A percentile compares a stretch with the other conserved stretches of the same genome.
These are phyloP conservation scores for Coemansia sp. DNA, from an alignment of 192 early-diverging fungal genomes.

Conservation along the genomic window DNA sequence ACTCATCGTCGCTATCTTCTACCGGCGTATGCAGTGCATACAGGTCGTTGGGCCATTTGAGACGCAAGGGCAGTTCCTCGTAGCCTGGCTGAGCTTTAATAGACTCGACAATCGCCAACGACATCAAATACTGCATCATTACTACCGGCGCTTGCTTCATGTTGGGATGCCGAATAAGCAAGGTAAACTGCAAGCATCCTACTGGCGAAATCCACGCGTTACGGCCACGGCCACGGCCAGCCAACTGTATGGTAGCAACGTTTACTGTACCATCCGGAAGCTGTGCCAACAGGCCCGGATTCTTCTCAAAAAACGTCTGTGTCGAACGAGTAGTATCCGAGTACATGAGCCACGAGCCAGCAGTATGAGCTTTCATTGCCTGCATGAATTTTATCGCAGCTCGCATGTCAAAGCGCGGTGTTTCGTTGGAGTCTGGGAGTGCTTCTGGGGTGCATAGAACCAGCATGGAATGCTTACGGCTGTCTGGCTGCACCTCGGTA, in stretches of 20 bases:
- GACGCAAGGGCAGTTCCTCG: constrained; percentile 72
- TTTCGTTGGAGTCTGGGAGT: constrained; percentile 48
- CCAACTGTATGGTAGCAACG: constrained; percentile 75
- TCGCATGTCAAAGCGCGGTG: constrained; percentile 60
- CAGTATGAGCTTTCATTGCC: constrained; percentile 48
- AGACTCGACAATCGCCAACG: constrained; percentile 79
- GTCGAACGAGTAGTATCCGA: constrained; percentile 78
- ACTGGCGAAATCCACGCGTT: constrained; percentile 95
- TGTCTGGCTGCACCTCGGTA: not conserved
- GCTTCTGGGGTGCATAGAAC: constrained; percentile 44
- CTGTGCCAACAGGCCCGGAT: constrained; percentile 61
- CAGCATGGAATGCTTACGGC: constrained; percentile 45
- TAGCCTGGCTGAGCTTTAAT: constrained; percentile 67
- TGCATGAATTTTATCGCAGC: constrained; percentile 56
- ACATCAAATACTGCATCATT: constrained; percentile 93
- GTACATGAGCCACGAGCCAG: constrained; percentile 78
- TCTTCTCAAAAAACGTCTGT: constrained; percentile 92
- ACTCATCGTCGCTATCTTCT: constrained; percentile 35
- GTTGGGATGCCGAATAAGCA: constrained; percentile 72
- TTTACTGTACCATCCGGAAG: constrained; percentile 80
- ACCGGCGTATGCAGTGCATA: constrained; percentile 62
- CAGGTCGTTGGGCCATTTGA: constrained; percentile 99
- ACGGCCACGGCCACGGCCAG: constrained; percentile 86
- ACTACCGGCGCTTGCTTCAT: constrained; percentile 63
- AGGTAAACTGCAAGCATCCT: constrained; percentile 86